phyloP scores from a whole-genome alignment of 75 land plant species.

The Pinus taeda region DNA sequence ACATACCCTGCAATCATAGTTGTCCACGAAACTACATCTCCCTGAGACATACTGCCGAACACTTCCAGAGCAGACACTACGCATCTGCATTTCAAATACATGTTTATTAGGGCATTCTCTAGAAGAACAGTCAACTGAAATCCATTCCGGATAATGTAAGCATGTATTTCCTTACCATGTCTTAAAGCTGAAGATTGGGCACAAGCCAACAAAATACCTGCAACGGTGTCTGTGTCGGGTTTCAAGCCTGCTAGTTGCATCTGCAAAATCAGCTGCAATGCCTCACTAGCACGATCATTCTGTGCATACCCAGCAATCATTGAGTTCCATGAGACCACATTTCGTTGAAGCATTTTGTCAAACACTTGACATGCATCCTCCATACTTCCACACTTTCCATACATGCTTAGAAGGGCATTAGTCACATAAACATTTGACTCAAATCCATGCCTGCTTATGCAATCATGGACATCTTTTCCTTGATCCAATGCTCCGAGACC shows the following conservation, averaged over 20 bases:
- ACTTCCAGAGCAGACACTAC: constrained; percentile 37
- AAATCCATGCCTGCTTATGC: constrained; percentile 17
- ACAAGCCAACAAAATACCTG: constrained; percentile 8
- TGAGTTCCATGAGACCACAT: constrained; percentile 35
- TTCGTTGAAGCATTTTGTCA: constrained; percentile 21
- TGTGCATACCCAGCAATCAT: constrained; percentile 22
- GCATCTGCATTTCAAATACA: constrained; percentile 73
- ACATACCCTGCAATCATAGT: constrained; percentile 58
- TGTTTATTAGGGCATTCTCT: constrained; percentile 46
- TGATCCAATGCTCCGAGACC: background rate
- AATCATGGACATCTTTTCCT: constrained; percentile 25
- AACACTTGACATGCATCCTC: constrained; percentile 22
- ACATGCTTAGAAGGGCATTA: constrained; percentile 33
- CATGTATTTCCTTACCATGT: constrained; percentile 42
- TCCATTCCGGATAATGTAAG: constrained; percentile 16
- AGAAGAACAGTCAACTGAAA: constrained; percentile 41
- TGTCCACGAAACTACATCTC: constrained; percentile 53
- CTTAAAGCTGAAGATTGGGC: background rate
- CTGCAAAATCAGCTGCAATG: constrained; percentile 3
- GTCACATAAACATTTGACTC: constrained; percentile 24
- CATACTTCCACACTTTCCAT: constrained; percentile 24
- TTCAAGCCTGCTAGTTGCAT: constrained; percentile 18
- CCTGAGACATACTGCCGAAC: constrained; percentile 30
- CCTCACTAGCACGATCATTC: constrained; percentile 18
- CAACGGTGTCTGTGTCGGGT: constrained; percentile 24